Evolutionary conservation across 345 rosid species (phyloP), one percentile per base, ranked within the genome.

Genomic region (Microcos paniculata): DNA sequence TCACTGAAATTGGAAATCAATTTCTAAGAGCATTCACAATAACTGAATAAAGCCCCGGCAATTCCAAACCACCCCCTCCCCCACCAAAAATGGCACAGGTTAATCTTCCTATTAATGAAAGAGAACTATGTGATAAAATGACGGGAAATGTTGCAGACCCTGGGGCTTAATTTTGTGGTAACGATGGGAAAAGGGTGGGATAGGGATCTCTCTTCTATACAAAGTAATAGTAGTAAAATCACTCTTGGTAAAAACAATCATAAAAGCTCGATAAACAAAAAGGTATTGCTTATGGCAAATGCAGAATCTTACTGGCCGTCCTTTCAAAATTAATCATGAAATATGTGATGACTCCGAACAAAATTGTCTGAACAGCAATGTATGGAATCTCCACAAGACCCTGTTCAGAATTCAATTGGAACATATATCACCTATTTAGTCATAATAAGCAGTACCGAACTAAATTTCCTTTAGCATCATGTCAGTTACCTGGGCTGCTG

Each of bases 321-420:
- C 84, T 88, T 77, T 94, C 98, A 74, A 94, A 94, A 72, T 88
- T 82, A 73, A 91, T 83, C 92, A 90, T 89, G 85, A 87, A 91
- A 79, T 92, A 95, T 31, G 98, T 92, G 86, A 95, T 88, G 90
- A 88, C 30, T 55, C 91, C 95, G 51, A 79, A 95, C 26, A 91
- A 4, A 77, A 92, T 80, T 56, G 99, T 89, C 67, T 95, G 99
- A 48, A 74, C 52, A n/a, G 81, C 46, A 52, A 95, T 81, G 85
- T 95, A 95, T 1, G 99, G 98, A 30, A 95, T 35, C 89, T 95
- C 99, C 82, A 95, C 99, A 51, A 95, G 80, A 23, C 99, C 99
- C 83, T 89, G 86, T 63, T 51, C 42, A 72, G 12, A 56, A 70
- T 40, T 72, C 45, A 65, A 59, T 38, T 24, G 7, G 24, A 62